A percentile compares a stretch with the other conserved stretches of the same genome.
Evolutionary conservation across 331 rosid species (phyloP).

Genomic region (Quercus lobata): DNA sequence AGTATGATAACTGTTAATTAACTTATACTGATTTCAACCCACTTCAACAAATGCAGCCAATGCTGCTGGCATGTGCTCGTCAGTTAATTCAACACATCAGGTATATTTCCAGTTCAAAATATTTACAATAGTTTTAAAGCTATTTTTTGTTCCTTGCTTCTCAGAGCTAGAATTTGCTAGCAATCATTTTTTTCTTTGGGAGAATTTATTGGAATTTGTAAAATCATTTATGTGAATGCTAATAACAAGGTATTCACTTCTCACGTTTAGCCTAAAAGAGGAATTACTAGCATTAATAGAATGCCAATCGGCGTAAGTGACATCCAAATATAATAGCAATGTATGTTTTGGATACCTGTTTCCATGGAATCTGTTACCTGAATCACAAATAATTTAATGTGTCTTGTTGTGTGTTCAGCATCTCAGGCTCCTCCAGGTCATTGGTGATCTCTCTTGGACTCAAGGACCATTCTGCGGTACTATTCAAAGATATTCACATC

Average conservation of each 20-base stretch:
- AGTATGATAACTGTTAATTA: not conserved
- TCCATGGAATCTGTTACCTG: not conserved
- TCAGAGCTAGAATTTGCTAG: not conserved
- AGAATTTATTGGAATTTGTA: not conserved
- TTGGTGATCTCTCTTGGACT: slow-evolving; percentile 90
- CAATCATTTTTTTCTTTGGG: too few relatives aligned
- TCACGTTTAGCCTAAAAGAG: not conserved
- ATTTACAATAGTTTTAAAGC: not conserved
- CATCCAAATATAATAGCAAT: not conserved
- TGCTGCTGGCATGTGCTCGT: slow-evolving; percentile 88
- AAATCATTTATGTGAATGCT: not conserved
- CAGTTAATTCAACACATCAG: slow-evolving; percentile 76
- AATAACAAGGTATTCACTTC: not conserved
- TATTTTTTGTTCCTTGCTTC: not conserved
- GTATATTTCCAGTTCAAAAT: slow-evolving; percentile 26
- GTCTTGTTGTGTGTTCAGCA: slow-evolving; percentile 43
- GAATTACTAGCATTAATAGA: not conserved
- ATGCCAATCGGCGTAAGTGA: not conserved
- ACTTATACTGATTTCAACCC: slow-evolving; percentile 5
- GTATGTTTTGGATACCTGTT: not conserved
- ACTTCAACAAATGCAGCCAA: slow-evolving; percentile 50
- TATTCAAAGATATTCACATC: not conserved
- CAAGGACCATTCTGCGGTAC: slow-evolving; percentile 72
- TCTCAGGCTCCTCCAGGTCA: slow-evolving; percentile 58
- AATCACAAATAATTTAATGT: not conserved